These are phyloP conservation scores for Glomus cerebriforme DNA, from an alignment of 192 early-diverging fungal genomes.

Conservation along the genomic window DNA sequence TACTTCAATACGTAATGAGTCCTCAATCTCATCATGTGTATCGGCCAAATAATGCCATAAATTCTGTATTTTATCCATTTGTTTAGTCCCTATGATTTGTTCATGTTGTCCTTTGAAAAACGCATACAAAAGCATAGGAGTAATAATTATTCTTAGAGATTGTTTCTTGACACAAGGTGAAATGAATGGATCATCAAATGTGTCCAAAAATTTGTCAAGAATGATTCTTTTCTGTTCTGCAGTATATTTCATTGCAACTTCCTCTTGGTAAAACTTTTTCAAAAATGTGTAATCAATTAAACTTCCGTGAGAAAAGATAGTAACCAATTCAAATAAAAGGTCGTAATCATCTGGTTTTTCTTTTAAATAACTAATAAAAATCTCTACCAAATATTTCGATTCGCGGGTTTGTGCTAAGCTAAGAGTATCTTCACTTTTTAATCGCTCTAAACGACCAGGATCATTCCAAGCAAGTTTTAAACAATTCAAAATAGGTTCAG, in stretches of 20 bases:
- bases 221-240: constrained; percentile 65
- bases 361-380: constrained; percentile 70
- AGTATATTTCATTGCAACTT: constrained; percentile 60
- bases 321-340: constrained; percentile 74
- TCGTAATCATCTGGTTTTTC: constrained; percentile 65
- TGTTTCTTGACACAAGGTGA: constrained; percentile 71
- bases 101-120: constrained; percentile 55
- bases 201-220: constrained; percentile 74
- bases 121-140: constrained; percentile 78
- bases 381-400: constrained; percentile 66
- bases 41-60: constrained; percentile 58
- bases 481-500: constrained; percentile 51
- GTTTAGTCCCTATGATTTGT: constrained; percentile 60
- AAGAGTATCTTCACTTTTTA: constrained; percentile 50
- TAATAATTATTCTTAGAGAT: constrained; percentile 78
- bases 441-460: constrained; percentile 45
- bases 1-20: constrained; percentile 79
- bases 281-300: constrained; percentile 65
- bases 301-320: constrained; percentile 68
- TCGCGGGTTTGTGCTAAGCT: constrained; percentile 46
- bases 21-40: constrained; percentile 60
- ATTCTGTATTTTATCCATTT: constrained; percentile 61
- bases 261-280: constrained; percentile 70
- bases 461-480: constrained; percentile 53
- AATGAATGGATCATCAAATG: constrained; percentile 59